Conservation (phyloP, 1,284 basidiomycete genomes). For the Ganoderma multipileum region DNA sequence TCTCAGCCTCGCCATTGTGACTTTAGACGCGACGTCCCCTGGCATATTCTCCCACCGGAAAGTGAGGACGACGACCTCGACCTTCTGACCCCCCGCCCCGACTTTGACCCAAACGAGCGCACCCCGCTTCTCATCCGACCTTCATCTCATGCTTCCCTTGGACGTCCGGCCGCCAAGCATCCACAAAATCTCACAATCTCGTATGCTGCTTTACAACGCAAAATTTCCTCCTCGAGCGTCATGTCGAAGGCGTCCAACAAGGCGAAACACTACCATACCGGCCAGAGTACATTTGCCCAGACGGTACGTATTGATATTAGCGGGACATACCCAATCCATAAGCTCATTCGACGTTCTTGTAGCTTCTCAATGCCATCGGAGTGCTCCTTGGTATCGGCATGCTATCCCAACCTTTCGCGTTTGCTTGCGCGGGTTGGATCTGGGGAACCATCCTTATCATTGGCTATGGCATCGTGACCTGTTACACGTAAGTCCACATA, state of each 20-base stretch:
- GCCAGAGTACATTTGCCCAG: conserved; percentile 83
- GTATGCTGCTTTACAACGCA: conserved; percentile 20
- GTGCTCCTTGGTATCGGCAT: conserved; percentile 90
- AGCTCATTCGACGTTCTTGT: not conserved
- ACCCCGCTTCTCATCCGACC: conserved; percentile 53
- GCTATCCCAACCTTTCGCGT: conserved; percentile 88
- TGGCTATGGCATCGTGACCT: conserved; percentile 82
- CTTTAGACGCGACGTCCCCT: conserved; percentile 16
- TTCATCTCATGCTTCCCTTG: conserved; percentile 38
- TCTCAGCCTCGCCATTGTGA: conserved; percentile 16
- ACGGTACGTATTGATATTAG: conserved; percentile 60
- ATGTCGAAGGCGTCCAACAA: conserved; percentile 22
- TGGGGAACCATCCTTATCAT: conserved; percentile 78
- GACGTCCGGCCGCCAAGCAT: not conserved
- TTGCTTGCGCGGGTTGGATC: conserved; percentile 88
- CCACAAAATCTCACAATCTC: conserved; percentile 4
- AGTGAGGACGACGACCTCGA: conserved; percentile 18
- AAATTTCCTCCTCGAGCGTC: conserved; percentile 29
- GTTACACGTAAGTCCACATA: conserved; percentile 76
- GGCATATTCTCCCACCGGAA: conserved; percentile 5
- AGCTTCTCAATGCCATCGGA: conserved; percentile 93
- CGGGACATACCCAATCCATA: too few species aligned
- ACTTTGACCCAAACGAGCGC: conserved; percentile 33
- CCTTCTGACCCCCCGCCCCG: conserved; percentile 19
- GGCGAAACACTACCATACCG: conserved; percentile 38